A percentile compares a stretch with the other conserved stretches of the same genome.
Conservation (phyloP, 2,329 filamentous ascomycete genomes). For the Alternaria solani region DNA sequence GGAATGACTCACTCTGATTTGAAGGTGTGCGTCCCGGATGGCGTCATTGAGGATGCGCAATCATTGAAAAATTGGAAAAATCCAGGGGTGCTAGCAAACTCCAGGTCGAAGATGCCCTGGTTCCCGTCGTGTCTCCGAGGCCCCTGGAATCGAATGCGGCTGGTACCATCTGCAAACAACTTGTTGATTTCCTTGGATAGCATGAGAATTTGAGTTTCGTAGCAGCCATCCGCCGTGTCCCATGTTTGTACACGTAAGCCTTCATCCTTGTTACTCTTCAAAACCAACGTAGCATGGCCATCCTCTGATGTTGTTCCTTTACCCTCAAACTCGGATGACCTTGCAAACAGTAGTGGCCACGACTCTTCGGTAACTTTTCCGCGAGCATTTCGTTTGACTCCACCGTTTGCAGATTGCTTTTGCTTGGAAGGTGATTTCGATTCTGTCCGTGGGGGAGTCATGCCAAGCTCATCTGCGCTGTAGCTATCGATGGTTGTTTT, state of each 20-base stretch:
- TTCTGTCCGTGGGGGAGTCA: neutral
- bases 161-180: slow-evolving; percentile 21
- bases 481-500: slow-evolving; percentile 3
- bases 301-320: neutral
- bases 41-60: slow-evolving; percentile 1
- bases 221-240: neutral
- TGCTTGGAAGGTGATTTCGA: slow-evolving; percentile 6
- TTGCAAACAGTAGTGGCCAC: slow-evolving; percentile 31
- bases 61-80: slow-evolving; percentile 20
- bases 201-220: slow-evolving; percentile 11
- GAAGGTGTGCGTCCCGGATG: neutral
- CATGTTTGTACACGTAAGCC: slow-evolving; percentile 10
- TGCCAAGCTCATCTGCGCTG: slow-evolving; percentile 32
- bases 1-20: slow-evolving; percentile 7
- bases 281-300: slow-evolving; percentile 4
- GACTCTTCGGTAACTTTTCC: neutral
- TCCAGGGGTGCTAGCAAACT: slow-evolving; percentile 24
- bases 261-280: slow-evolving; percentile 1
- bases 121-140: slow-evolving; percentile 12
- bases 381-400: slow-evolving; percentile 1
- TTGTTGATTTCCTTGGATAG: slow-evolving; percentile 20
- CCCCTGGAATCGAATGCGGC: slow-evolving; percentile 33
- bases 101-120: slow-evolving; percentile 28
- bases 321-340: slow-evolving; percentile 20
- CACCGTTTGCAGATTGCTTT: slow-evolving; percentile 3